phyloP scores from a whole-genome alignment of 768 basidiomycete species.

The Podaxis pistillaris region DNA sequence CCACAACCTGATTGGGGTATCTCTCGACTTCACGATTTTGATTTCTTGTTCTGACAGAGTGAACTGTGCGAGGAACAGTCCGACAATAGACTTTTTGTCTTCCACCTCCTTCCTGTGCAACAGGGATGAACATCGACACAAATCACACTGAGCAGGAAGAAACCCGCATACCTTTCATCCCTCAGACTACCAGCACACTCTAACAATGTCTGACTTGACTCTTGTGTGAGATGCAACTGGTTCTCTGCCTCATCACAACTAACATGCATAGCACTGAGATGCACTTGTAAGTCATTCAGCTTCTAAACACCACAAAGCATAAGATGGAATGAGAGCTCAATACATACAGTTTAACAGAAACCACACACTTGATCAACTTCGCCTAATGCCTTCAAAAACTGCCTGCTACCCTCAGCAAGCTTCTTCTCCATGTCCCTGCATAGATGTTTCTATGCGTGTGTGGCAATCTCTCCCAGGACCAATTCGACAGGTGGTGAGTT shows the following conservation, averaged over 20 bases:
- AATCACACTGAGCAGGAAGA: background rate
- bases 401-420: constrained; percentile 76
- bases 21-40: constrained; percentile 72
- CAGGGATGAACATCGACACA: constrained; percentile 2
- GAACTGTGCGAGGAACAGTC: constrained; percentile 80
- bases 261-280: constrained; percentile 76
- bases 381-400: constrained; percentile 84
- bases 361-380: constrained; percentile 85
- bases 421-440: constrained; percentile 83
- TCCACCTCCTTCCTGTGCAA: constrained; percentile 62
- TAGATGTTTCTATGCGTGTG: constrained; percentile 73
- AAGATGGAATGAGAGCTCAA: constrained; percentile 1
- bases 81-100: constrained; percentile 69
- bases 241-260: constrained; percentile 83
- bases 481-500: constrained; percentile 26
- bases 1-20: constrained; percentile 66
- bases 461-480: constrained; percentile 61
- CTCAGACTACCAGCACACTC: constrained; percentile 80
- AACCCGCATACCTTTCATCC: constrained; percentile 58
- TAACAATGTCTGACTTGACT: constrained; percentile 74
- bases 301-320: constrained; percentile 49
- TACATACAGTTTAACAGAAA: constrained; percentile 1
- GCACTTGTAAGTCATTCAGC: constrained; percentile 73
- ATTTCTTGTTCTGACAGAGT: constrained; percentile 75
- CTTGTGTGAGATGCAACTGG: constrained; percentile 71